Evolutionary conservation across 2,329 filamentous ascomycete genomes (phyloP).

Genomic region (Fonsecaea multimorphosa): DNA sequence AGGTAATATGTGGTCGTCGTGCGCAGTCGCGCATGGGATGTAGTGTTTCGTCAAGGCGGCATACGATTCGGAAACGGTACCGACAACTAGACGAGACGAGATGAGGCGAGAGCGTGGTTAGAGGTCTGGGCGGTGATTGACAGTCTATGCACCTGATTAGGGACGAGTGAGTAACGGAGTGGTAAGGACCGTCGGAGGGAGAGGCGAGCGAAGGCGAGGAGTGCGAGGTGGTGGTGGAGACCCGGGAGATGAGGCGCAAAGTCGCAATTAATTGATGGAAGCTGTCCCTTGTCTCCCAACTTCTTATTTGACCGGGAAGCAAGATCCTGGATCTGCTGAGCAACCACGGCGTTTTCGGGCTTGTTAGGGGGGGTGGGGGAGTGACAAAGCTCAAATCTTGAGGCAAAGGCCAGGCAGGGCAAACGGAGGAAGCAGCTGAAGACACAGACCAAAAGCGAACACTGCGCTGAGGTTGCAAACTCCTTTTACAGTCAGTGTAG

Average conservation of each 20-base stretch:
- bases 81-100: neutral
- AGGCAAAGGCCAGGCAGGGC: neutral
- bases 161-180: neutral
- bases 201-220: neutral
- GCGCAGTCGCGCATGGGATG: slow-evolving; percentile 21
- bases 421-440: slow-evolving; percentile 2
- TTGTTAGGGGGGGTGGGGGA: neutral
- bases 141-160: neutral
- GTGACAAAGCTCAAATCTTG: slow-evolving; percentile 8
- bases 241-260: slow-evolving; percentile 8
- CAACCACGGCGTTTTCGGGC: slow-evolving; percentile 15
- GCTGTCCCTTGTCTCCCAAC: neutral
- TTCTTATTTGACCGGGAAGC: slow-evolving; percentile 20
- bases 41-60: slow-evolving; percentile 13
- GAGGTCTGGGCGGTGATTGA: slow-evolving; percentile 3
- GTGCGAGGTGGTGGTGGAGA: slow-evolving; percentile 13
- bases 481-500: neutral
- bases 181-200: neutral
- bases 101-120: neutral
- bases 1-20: slow-evolving; percentile 1
- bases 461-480: neutral
- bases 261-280: slow-evolving; percentile 17
- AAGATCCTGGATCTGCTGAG: slow-evolving; percentile 21
- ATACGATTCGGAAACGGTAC: slow-evolving; percentile 20
- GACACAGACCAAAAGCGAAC: neutral